phyloP scores from a whole-genome alignment of 495 filamentous ascomycete species.

The Podospora pseudopauciseta region DNA sequence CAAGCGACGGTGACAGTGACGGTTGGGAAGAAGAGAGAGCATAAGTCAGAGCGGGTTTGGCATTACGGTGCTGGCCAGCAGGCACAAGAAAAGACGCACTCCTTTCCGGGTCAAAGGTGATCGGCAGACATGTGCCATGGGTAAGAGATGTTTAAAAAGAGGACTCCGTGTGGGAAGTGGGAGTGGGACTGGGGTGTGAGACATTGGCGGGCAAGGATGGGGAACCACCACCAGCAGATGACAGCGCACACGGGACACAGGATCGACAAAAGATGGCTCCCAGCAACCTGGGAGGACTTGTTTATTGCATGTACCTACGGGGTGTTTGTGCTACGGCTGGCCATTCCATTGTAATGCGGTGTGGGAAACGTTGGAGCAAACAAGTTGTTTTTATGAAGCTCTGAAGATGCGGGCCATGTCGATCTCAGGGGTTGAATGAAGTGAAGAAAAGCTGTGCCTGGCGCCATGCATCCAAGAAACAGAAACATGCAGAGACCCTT shows the following conservation, averaged over 20 bases:
- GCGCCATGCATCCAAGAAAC: neutral
- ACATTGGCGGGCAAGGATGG: neutral
- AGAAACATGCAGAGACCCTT: neutral
- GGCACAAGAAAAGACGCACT: neutral
- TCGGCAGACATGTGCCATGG: slow-evolving; percentile 4
- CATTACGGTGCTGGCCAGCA: neutral
- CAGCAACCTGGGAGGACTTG: neutral
- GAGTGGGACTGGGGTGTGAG: slow-evolving; percentile 3
- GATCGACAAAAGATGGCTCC: neutral
- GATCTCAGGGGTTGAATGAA: neutral
- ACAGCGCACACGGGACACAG: neutral
- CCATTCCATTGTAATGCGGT: neutral
- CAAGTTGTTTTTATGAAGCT: neutral
- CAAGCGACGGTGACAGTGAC: neutral
- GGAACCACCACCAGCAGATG: neutral
- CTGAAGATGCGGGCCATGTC: neutral
- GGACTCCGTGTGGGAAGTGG: neutral
- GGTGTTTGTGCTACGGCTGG: neutral
- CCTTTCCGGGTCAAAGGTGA: neutral
- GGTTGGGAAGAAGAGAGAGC: neutral
- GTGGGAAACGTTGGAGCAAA: neutral
- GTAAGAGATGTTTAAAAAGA: neutral
- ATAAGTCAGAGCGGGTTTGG: too few relatives aligned
- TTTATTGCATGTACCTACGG: neutral
- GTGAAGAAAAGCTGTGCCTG: neutral